Conservation (phyloP, 1,139 yeast species). For the Kodamaea sp. region DNA sequence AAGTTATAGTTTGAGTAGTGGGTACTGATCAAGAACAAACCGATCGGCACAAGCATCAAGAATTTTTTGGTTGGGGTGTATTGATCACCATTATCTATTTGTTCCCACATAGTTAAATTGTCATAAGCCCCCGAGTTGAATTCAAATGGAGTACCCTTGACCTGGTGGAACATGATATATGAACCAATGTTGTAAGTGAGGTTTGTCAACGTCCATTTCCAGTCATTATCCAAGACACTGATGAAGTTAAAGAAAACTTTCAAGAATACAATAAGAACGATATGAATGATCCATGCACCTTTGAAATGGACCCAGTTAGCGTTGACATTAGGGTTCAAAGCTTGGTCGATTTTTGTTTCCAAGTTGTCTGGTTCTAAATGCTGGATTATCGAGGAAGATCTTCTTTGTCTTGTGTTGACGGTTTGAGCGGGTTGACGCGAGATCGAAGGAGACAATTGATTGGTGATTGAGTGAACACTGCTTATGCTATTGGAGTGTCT, state of each 20-base stretch:
- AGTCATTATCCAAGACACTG: constrained; percentile 66
- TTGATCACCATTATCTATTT: constrained; percentile 93
- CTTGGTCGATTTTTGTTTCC: constrained; percentile 91
- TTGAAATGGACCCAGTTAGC: constrained; percentile 96
- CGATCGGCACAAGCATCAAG: constrained; percentile 85
- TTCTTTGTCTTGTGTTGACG: constrained; percentile 38
- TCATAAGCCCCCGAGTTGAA: constrained; percentile 96
- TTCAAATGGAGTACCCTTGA: constrained; percentile 96
- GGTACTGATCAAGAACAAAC: constrained; percentile 78
- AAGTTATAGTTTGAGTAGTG: constrained; percentile 88
- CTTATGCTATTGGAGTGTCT: constrained; percentile 17
- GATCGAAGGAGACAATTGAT: constrained; percentile 24
- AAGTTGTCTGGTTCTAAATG: constrained; percentile 91
- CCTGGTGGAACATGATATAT: constrained; percentile 93
- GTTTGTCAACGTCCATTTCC: constrained; percentile 93
- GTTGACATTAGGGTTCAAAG: constrained; percentile 81
- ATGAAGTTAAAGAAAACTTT: constrained; percentile 75
- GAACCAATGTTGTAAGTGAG: constrained; percentile 87
- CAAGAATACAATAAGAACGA: constrained; percentile 71
- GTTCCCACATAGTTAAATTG: constrained; percentile 98
- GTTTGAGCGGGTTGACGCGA: constrained; percentile 27
- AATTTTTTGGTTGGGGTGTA: constrained; percentile 96
- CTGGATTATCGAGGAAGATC: constrained; percentile 58
- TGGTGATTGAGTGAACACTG: constrained; percentile 16
- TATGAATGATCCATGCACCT: constrained; percentile 93